A percentile compares a stretch with the other conserved stretches of the same genome.
These are phyloP conservation scores for Huntiella savannae DNA, from an alignment of 2,329 filamentous ascomycete genomes.

Conservation along the genomic window DNA sequence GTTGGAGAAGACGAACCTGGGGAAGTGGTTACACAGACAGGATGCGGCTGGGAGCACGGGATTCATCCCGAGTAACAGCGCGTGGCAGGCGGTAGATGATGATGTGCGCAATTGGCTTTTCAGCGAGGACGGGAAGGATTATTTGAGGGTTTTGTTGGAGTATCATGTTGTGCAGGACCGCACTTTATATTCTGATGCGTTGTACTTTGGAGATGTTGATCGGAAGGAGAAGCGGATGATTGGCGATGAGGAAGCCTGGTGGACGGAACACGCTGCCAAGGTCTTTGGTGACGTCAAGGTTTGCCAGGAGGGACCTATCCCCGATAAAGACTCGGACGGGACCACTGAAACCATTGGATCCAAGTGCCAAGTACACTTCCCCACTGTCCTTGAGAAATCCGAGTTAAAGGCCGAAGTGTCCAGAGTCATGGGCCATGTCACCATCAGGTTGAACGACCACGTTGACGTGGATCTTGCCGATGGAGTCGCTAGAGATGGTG, in stretches of 20 bases:
- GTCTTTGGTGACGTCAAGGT: background rate
- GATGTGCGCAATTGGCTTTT: conserved; percentile 71
- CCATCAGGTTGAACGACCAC: conserved; percentile 59
- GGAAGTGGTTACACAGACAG: conserved; percentile 36
- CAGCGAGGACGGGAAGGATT: conserved; percentile 52
- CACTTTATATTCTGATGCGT: conserved; percentile 69
- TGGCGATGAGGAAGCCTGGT: conserved; percentile 12
- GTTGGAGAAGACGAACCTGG: conserved; percentile 54
- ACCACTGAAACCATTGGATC: background rate
- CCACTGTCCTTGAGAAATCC: conserved; percentile 47
- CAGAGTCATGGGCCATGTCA: conserved; percentile 46
- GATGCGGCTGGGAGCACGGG: conserved; percentile 46
- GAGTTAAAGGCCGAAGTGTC: conserved; percentile 53
- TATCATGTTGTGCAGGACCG: conserved; percentile 60
- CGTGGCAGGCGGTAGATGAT: conserved; percentile 58
- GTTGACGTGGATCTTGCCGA: conserved; percentile 28
- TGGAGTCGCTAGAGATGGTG: conserved; percentile 57
- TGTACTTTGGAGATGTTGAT: conserved; percentile 29
- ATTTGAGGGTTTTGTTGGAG: conserved; percentile 56
- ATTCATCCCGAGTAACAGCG: conserved; percentile 64
- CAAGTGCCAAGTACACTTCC: conserved; percentile 8
- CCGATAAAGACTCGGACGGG: conserved; percentile 1
- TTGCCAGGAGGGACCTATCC: conserved; percentile 8
- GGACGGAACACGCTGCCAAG: background rate
- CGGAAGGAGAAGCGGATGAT: conserved; percentile 9